Evolutionary conservation across 179 eudicot genomes (phyloP), one percentile per base, ranked within the genome.

Genomic region (Beta macrorhiza): DNA sequence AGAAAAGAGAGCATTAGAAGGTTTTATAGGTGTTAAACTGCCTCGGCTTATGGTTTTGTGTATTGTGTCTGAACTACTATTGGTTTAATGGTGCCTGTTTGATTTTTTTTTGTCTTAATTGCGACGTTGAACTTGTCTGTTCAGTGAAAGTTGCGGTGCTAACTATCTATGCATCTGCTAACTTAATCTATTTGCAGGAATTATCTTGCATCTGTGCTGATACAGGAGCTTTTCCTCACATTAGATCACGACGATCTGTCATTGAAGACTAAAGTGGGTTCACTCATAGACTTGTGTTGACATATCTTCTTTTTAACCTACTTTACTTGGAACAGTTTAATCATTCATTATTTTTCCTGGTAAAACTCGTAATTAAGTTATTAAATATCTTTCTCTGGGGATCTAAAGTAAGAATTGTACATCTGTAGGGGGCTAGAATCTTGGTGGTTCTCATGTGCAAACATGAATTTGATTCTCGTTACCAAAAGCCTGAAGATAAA

Each of bases 401-500:
- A 49, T 57, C 42, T 67, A 75, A 62, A 65, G 52, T 42, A 74
- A 49, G 37, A 49, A 19, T 12, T 42, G 70, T 62, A 29, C 64
- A 68, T 83, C 71, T 82, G 76, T 80, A 94, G 99, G 99, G 98
- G 25, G 97, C 98, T 51, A 89, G 99, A 87, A 91, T 93, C 80
- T 83, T 97, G 90, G 99, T 97, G 73, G 94, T 93, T 65, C 95
- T 97, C 73, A 84, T 94, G 88, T 97, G 97, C 93, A 97, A 97
- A 91, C 98, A 97, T 84, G 98, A 97, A 83, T 97, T 94, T 89
- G 98, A 97, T 87, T 85, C 89, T 77, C 98, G 98, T 72, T 97
- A 97, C 88, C 99, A 94, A 77, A 97, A 92, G 90, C 92, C 91
- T 76, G 98, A 97, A 85, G 99, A 97, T 86, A 97, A 97, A 88